phyloP scores from a whole-genome alignment of 2,329 filamentous ascomycete genomes.

The Colletotrichum brevisporum region DNA sequence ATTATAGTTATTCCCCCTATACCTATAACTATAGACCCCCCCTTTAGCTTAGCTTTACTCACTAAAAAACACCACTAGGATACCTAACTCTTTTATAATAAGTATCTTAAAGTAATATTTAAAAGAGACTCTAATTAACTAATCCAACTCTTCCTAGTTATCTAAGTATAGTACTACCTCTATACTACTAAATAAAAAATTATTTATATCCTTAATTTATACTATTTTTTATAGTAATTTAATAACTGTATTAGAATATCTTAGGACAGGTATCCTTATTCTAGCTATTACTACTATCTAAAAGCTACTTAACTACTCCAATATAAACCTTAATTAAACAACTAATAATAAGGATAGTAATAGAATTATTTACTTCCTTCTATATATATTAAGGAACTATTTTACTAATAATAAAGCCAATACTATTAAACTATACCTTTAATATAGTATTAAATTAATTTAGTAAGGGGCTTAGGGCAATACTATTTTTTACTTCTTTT shows the following conservation, averaged over 20 bases:
- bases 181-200: background rate
- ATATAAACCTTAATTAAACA: background rate
- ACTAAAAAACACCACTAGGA: background rate
- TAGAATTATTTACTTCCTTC: background rate
- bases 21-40: too few species aligned
- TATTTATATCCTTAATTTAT: background rate
- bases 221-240: background rate
- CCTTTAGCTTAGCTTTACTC: too few species aligned
- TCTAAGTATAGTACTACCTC: background rate
- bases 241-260: background rate
- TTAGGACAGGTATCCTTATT: background rate
- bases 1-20: too few species aligned
- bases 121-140: background rate
- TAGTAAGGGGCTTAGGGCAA: slow-evolving; percentile 3
- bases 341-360: background rate
- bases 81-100: background rate
- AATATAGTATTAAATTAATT: background rate
- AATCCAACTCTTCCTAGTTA: background rate
- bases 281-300: background rate
- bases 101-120: background rate
- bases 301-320: background rate
- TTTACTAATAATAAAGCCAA: background rate
- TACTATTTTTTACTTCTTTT: slow-evolving; percentile 2
- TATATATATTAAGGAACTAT: too few species aligned
- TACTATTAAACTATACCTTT: background rate